Percentiles rank a stretch among this genome's conserved stretches.
phyloP scores from a whole-genome alignment of 768 basidiomycete species.

The Basidioascus undulatus region DNA sequence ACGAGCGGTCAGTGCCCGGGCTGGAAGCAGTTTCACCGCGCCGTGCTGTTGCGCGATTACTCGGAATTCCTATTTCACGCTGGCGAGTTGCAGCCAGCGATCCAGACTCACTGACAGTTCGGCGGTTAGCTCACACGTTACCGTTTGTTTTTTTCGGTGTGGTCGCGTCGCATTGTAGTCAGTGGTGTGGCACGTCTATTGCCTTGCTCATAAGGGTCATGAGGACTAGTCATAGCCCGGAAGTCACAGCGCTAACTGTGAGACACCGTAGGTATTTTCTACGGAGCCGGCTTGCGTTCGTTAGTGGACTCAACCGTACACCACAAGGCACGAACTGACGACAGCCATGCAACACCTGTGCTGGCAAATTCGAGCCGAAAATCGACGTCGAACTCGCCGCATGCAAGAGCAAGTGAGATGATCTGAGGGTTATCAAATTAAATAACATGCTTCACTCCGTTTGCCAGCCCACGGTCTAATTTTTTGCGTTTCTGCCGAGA shows the following conservation, averaged over 20 bases:
- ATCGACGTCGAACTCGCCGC: not conserved
- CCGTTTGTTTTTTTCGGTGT: conserved; percentile 2
- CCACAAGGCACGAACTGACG: conserved; percentile 13
- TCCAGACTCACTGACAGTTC: conserved; percentile 12
- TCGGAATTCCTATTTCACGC: conserved; percentile 14
- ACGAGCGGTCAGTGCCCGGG: conserved; percentile 13
- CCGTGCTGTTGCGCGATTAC: conserved; percentile 13
- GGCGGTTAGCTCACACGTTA: conserved; percentile 12
- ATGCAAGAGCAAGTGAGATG: conserved; percentile 5
- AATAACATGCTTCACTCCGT: conserved; percentile 6
- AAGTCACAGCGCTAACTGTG: conserved; percentile 6
- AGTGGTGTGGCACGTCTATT: conserved; percentile 13
- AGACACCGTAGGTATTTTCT: conserved; percentile 4
- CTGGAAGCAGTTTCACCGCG: conserved; percentile 13
- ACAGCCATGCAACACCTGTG: conserved; percentile 15
- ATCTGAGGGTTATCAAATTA: conserved; percentile 5
- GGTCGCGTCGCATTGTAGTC: conserved; percentile 13
- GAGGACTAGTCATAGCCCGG: conserved; percentile 13
- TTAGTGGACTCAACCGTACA: conserved; percentile 10
- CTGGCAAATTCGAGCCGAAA: conserved; percentile 3
- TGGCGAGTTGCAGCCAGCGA: conserved; percentile 12
- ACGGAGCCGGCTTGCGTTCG: conserved; percentile 13
- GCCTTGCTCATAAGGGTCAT: conserved; percentile 14
- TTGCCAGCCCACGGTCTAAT: conserved; percentile 4
- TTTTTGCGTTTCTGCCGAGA: conserved; percentile 6